Percentiles rank a stretch among this genome's conserved stretches.
These are phyloP conservation scores for Backusella westeae DNA, from an alignment of 192 early-diverging fungal species.

Conservation along the genomic window DNA sequence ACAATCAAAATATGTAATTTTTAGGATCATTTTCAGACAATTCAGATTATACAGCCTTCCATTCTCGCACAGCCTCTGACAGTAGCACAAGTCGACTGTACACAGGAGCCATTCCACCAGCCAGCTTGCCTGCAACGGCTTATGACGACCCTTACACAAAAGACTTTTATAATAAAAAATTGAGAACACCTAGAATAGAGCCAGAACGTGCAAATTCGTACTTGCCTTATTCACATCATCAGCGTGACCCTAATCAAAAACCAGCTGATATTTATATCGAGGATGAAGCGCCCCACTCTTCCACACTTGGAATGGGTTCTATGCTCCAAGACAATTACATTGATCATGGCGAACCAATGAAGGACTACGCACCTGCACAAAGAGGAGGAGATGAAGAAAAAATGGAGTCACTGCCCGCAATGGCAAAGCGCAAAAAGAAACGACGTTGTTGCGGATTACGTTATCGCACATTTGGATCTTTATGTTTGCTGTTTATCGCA, in stretches of 20 bases:
- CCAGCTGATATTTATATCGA: conserved; percentile 19
- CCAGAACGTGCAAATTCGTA: conserved; percentile 13
- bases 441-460: conserved; percentile 9
- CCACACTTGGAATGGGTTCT: neutral
- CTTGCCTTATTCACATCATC: conserved; percentile 23
- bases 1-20: neutral
- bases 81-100: conserved; percentile 14
- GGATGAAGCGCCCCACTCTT: conserved; percentile 5
- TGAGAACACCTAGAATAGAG: neutral
- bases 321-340: conserved; percentile 2
- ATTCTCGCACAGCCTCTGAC: conserved; percentile 4
- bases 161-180: neutral
- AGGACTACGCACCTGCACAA: neutral
- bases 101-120: neutral
- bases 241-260: conserved; percentile 8
- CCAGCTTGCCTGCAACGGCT: neutral
- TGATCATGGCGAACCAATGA: neutral
- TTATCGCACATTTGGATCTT: neutral
- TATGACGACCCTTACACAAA: conserved; percentile 13
- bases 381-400: neutral
- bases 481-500: neutral
- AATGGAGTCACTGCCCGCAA: neutral
- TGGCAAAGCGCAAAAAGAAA: conserved; percentile 12
- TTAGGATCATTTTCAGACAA: neutral
- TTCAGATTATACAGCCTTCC: neutral